phyloP scores from a whole-genome alignment of 768 basidiomycete species.

The Lactifluus hygrophoroides region DNA sequence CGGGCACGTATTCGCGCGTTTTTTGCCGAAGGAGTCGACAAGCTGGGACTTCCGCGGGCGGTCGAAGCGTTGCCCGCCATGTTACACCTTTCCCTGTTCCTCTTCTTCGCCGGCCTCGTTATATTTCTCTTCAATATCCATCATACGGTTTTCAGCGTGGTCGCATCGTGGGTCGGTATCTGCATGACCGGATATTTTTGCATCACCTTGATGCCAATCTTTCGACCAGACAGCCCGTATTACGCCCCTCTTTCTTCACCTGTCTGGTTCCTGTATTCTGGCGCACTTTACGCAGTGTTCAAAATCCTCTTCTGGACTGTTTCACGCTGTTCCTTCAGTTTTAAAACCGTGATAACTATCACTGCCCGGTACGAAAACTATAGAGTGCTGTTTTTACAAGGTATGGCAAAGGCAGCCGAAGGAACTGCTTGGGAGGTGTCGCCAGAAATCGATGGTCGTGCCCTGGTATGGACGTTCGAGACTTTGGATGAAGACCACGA shows the following conservation, averaged over 20 bases:
- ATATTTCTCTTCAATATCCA: slow-evolving; percentile 15
- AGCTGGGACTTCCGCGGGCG: background rate
- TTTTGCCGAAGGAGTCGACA: background rate
- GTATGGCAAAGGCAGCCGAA: background rate
- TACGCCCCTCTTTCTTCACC: background rate
- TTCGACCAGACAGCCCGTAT: background rate
- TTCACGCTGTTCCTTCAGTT: too few species aligned
- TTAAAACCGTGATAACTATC: too few species aligned
- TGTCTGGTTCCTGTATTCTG: background rate
- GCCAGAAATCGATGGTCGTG: background rate
- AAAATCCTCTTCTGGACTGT: too few species aligned
- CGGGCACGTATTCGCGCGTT: background rate
- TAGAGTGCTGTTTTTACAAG: background rate
- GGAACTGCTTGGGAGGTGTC: background rate
- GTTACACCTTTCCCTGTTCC: slow-evolving; percentile 13
- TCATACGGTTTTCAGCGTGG: background rate
- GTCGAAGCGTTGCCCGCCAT: slow-evolving; percentile 6
- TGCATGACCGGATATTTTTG: background rate
- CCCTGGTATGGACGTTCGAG: background rate
- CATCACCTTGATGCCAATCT: background rate
- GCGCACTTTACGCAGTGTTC: too few species aligned
- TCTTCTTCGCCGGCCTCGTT: slow-evolving; percentile 15
- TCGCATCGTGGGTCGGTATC: background rate
- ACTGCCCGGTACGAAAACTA: too few species aligned
- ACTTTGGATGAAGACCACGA: background rate